phyloP scores from a whole-genome alignment of 2,329 filamentous ascomycete species.

The Tolypocladium ovalisporum region DNA sequence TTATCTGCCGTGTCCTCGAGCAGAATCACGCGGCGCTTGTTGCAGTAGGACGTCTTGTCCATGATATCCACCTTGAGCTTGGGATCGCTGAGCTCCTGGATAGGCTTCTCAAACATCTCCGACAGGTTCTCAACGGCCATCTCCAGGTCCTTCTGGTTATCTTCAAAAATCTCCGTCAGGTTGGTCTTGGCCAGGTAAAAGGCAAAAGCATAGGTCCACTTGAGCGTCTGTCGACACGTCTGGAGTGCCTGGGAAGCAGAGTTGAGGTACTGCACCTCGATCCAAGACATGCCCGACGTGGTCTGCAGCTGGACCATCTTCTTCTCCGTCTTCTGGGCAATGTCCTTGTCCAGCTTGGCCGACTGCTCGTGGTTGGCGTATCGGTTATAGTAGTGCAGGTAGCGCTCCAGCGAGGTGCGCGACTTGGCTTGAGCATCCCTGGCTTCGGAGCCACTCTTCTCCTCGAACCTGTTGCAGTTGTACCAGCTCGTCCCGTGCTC shows the following conservation, averaged over 20 bases:
- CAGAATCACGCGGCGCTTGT: slow-evolving; percentile 78
- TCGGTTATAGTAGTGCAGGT: slow-evolving; percentile 96
- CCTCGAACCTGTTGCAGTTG: slow-evolving; percentile 95
- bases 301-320: slow-evolving; percentile 97
- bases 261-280: slow-evolving; percentile 95
- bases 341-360: slow-evolving; percentile 90
- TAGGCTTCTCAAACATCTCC: slow-evolving; percentile 99
- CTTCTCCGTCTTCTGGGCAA: slow-evolving; percentile 92
- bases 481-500: slow-evolving; percentile 99
- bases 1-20: slow-evolving; percentile 90
- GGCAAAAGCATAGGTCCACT: slow-evolving; percentile 98
- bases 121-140: slow-evolving; percentile 93
- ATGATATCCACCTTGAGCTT: slow-evolving; percentile 97
- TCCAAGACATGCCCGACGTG: slow-evolving; percentile 94
- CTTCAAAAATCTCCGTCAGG: slow-evolving; percentile 91
- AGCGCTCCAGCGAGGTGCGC: slow-evolving; percentile 84
- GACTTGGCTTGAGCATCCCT: slow-evolving; percentile 87
- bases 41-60: slow-evolving; percentile 97
- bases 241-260: slow-evolving; percentile 88
- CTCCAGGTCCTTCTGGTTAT: slow-evolving; percentile 96
- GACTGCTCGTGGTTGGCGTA: slow-evolving; percentile 99
- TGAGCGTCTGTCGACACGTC: slow-evolving; percentile 93
- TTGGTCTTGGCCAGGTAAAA: slow-evolving; percentile 97
- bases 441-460: slow-evolving; percentile 86
- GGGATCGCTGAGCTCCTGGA: slow-evolving; percentile 70